These are phyloP conservation scores for Colletotrichum lupini DNA, from an alignment of 2,329 filamentous ascomycete species.

Conservation along the genomic window DNA sequence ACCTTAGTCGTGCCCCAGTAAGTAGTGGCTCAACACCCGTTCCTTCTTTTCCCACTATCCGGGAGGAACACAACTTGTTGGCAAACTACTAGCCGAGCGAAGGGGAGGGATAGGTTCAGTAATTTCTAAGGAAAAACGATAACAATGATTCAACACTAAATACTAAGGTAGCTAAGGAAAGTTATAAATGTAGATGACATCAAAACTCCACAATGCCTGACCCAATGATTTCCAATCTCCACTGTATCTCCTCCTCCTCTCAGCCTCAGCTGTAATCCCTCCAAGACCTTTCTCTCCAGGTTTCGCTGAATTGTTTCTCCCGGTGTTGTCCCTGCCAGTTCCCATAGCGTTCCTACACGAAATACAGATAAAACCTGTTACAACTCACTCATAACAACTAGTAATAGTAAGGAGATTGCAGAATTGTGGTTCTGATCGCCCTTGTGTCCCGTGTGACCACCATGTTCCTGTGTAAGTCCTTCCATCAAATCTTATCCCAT, in stretches of 20 bases:
- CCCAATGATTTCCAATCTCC: slow-evolving; percentile 2
- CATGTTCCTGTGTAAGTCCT: background rate
- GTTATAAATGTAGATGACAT: slow-evolving; percentile 14
- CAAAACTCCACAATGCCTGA: slow-evolving; percentile 29
- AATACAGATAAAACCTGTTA: background rate
- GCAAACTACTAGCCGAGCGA: no score
- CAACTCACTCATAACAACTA: slow-evolving; percentile 8
- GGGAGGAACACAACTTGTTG: no score
- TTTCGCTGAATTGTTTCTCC: background rate
- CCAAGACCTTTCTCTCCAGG: background rate
- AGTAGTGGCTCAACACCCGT: no score
- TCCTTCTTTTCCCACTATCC: no score
- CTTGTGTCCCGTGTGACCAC: slow-evolving; percentile 30
- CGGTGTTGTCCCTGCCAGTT: background rate
- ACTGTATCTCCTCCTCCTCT: background rate
- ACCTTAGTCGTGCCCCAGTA: no score
- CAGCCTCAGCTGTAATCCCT: background rate
- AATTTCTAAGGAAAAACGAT: slow-evolving; percentile 15
- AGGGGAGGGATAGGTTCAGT: background rate
- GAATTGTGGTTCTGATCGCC: slow-evolving; percentile 33
- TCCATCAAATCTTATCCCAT: background rate
- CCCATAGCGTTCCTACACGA: background rate
- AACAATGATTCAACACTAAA: background rate
- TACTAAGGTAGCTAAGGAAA: background rate
- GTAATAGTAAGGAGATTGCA: slow-evolving; percentile 23